A percentile compares a stretch with the other conserved stretches of the same genome.
phyloP scores from a whole-genome alignment of 2,329 filamentous ascomycete genomes.

The Claviceps paspali region DNA sequence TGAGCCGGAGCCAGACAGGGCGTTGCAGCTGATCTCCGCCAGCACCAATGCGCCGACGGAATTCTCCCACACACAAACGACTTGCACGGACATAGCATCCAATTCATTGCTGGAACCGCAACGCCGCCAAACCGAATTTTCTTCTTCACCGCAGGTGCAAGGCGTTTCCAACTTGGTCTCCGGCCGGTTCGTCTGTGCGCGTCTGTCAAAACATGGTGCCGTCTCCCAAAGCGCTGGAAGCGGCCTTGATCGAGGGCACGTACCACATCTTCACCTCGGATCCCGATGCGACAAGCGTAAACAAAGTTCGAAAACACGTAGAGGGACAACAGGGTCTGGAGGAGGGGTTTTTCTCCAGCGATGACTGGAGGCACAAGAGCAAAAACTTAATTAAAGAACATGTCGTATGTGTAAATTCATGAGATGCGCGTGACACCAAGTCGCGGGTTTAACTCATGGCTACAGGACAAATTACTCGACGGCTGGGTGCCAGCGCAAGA shows the following conservation, averaged over 20 bases:
- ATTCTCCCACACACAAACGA: too few relatives aligned
- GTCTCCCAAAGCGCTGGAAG: slow-evolving; percentile 26
- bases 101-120: not conserved
- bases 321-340: slow-evolving; percentile 34
- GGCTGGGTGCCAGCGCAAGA: slow-evolving; percentile 18
- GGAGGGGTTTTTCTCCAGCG: slow-evolving; percentile 32
- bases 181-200: too few relatives aligned
- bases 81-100: not conserved
- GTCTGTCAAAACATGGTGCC: slow-evolving; percentile 18
- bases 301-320: slow-evolving; percentile 36
- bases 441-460: not conserved
- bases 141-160: not conserved
- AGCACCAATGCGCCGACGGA: too few relatives aligned
- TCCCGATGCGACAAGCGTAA: slow-evolving; percentile 37
- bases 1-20: too few relatives aligned
- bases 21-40: too few relatives aligned
- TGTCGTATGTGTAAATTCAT: slow-evolving; percentile 28
- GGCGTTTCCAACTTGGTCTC: too few relatives aligned
- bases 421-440: not conserved
- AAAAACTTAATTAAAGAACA: slow-evolving; percentile 39
- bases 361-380: slow-evolving; percentile 42
- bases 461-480: slow-evolving; percentile 21
- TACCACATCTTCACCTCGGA: slow-evolving; percentile 27
- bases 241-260: slow-evolving; percentile 31
- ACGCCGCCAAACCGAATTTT: not conserved